Base-by-base conservation (phyloP, 2,329 filamentous ascomycete genomes). In the Colletotrichum phormii region DNA sequence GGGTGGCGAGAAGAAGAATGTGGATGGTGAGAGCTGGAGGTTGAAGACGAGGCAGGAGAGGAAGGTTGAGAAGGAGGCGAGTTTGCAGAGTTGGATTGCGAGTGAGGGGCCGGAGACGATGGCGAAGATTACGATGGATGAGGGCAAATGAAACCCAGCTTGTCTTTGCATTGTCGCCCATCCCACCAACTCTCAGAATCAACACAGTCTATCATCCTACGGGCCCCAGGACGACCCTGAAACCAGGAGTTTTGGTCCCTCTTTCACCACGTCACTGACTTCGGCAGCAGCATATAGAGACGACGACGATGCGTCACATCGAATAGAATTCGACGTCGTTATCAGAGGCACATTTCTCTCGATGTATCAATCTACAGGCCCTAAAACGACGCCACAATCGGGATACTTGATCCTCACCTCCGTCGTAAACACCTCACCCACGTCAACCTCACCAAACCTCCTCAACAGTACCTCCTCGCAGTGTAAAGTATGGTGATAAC, bases 391-490 rank as follows among this genome's bases (percentile, higher is more conserved):
- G 0, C 71, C 71, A 60, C 71, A 73, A 11, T 73, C 71, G 6
- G 71, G 71, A 37, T 73, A 73, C 61, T 73, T 73, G 11, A 73
- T 35, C 67, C 67, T 60, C 29, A 73, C 67, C 49, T 73, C 71
- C 13, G 71, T 73, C 8, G 71, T 65, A 8, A 61, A 73, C 2
- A 61, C 46, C 11, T 42, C 55, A 24, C 13, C 66, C 9, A 62
- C 13, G 0, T 54, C 67, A 4, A 22, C 18, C 33, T 58, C 71
- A 6, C 55, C 71, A 18, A 35, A 13, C 18, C 8, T 24, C 37
- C 35, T 49, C 46, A 73, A 18, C 60, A 73, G 18, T 67, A 55
- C 71, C 35, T 73, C 67, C 71, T 73, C 71, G 60, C 71, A 73
- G 11, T 73, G 71, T 24, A 26, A 18, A 15, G 71, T 73, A 37